phyloP scores from a whole-genome alignment of 2,329 filamentous ascomycete species.

The Fusarium sp. region DNA sequence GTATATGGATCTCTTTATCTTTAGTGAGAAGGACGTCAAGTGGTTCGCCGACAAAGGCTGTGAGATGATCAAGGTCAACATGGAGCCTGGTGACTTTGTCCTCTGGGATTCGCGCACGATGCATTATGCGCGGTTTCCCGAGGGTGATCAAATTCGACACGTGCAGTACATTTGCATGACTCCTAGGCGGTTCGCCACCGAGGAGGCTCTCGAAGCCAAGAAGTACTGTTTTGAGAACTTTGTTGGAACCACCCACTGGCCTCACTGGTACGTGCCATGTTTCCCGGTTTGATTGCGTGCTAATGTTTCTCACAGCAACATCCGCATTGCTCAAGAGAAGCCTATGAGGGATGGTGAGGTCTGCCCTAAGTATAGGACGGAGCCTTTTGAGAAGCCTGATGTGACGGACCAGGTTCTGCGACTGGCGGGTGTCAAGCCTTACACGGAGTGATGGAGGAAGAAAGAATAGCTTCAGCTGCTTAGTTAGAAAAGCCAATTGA shows the following conservation, averaged over 20 bases:
- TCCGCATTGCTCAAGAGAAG: constrained; percentile 35
- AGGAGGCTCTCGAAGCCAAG: constrained; percentile 54
- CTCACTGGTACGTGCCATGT: constrained; percentile 40
- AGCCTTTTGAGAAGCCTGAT: constrained; percentile 37
- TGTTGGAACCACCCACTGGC: constrained; percentile 56
- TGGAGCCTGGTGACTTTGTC: constrained; percentile 57
- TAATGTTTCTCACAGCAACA: background rate
- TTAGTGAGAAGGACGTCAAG: constrained; percentile 49
- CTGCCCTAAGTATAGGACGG: constrained; percentile 37
- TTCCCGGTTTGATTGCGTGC: background rate
- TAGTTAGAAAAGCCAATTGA: background rate
- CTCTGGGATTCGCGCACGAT: constrained; percentile 56
- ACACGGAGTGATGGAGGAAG: constrained; percentile 3
- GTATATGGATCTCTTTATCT: constrained; percentile 49
- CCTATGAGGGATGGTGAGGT: constrained; percentile 38
- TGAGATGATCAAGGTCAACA: constrained; percentile 52
- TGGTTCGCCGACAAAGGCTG: constrained; percentile 51
- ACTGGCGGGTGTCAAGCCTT: constrained; percentile 36
- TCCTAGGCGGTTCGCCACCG: constrained; percentile 13
- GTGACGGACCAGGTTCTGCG: constrained; percentile 30
- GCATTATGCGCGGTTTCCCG: constrained; percentile 55
- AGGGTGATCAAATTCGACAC: constrained; percentile 53
- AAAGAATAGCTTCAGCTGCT: background rate
- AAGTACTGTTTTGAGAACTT: constrained; percentile 53
- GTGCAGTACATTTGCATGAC: constrained; percentile 46